Percentiles rank a stretch among this genome's conserved stretches.
These are phyloP conservation scores for Asterophora parasitica DNA, from an alignment of 768 basidiomycete species.

Conservation along the genomic window DNA sequence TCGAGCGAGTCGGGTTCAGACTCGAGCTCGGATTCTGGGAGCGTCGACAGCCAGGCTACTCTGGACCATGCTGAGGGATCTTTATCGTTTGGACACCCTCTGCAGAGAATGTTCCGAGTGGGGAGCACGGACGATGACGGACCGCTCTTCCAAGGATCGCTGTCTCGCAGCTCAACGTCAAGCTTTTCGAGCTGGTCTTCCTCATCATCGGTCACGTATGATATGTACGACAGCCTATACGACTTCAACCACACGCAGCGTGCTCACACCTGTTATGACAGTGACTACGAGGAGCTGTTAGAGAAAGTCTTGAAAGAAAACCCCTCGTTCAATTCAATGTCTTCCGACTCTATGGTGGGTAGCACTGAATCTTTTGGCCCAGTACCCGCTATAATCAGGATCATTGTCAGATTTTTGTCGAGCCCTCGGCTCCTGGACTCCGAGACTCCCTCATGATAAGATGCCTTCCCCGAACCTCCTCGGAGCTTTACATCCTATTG, in stretches of 20 bases:
- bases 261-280: slow-evolving; percentile 10
- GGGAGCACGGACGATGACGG: slow-evolving; percentile 22
- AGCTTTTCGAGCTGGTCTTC: slow-evolving; percentile 23
- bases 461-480: slow-evolving; percentile 28
- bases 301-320: slow-evolving; percentile 25
- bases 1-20: slow-evolving; percentile 21
- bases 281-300: slow-evolving; percentile 28
- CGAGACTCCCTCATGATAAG: slow-evolving; percentile 37
- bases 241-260: neutral
- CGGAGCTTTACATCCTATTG: slow-evolving; percentile 36
- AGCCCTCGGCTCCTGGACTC: slow-evolving; percentile 21
- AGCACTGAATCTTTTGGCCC: neutral
- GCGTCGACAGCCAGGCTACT: slow-evolving; percentile 26
- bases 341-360: slow-evolving; percentile 21
- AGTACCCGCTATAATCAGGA: neutral
- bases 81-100: slow-evolving; percentile 26
- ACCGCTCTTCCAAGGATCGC: slow-evolving; percentile 16
- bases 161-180: slow-evolving; percentile 18
- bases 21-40: slow-evolving; percentile 17
- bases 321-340: slow-evolving; percentile 15
- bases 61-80: slow-evolving; percentile 24
- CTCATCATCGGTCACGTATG: slow-evolving; percentile 25
- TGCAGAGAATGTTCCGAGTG: slow-evolving; percentile 30
- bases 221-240: slow-evolving; percentile 21
- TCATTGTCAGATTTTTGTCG: slow-evolving; percentile 28